Evolutionary conservation across 140 eudicot genomes (phyloP).

Genomic region (Flaveria floridana): DNA sequence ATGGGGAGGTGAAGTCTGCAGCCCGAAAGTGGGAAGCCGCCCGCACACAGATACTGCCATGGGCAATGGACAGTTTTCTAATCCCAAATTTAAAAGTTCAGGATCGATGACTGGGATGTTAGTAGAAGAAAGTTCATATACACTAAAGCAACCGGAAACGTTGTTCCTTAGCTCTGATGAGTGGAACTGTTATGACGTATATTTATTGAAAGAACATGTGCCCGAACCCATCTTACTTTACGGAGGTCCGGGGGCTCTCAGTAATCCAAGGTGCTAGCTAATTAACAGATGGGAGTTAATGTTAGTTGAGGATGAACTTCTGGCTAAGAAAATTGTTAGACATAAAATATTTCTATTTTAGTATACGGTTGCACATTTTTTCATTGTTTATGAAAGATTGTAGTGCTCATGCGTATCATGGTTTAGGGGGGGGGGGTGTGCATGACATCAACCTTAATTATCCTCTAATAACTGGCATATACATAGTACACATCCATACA

Average conservation of each 20-base stretch:
- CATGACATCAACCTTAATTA: too few species aligned
- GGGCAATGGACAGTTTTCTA: slow-evolving; percentile 60
- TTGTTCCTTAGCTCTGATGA: slow-evolving; percentile 43
- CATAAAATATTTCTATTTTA: neutral
- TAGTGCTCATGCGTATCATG: too few species aligned
- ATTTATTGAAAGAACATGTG: slow-evolving; percentile 23
- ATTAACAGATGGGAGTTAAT: neutral
- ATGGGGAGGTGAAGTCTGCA: slow-evolving; percentile 44
- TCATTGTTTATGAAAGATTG: too few species aligned
- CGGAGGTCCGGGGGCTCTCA: slow-evolving; percentile 65
- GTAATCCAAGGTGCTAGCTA: slow-evolving; percentile 31
- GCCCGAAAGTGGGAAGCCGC: slow-evolving; percentile 30
- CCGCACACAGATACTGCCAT: slow-evolving; percentile 59
- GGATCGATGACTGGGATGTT: slow-evolving; percentile 46
- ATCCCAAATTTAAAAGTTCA: slow-evolving; percentile 19
- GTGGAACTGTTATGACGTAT: slow-evolving; percentile 49
- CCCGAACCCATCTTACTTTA: slow-evolving; percentile 57
- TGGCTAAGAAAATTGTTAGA: neutral
- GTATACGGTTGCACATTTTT: too few species aligned
- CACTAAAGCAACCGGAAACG: slow-evolving; percentile 44
- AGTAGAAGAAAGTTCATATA: slow-evolving; percentile 34
- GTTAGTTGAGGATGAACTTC: neutral
- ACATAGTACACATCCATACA: too few species aligned
- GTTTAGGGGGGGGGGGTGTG: too few species aligned
- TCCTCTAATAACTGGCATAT: too few species aligned